A percentile compares a stretch with the other conserved stretches of the same genome.
phyloP scores from a whole-genome alignment of 2,329 filamentous ascomycete genomes.

The Cladophialophora yegresii region DNA sequence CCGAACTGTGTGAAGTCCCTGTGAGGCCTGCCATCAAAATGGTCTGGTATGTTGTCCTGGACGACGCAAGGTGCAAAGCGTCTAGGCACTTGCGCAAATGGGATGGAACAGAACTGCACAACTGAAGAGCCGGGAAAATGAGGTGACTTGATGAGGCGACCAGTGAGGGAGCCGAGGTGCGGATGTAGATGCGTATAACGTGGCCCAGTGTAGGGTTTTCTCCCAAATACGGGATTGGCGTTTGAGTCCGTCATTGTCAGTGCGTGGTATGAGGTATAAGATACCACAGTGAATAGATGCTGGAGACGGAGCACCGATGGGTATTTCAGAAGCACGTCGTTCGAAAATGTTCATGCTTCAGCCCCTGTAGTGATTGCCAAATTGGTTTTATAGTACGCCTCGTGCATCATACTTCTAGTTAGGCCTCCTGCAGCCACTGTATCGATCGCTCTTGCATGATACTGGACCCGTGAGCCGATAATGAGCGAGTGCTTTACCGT shows the following conservation, averaged over 20 bases:
- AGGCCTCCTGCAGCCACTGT: not conserved
- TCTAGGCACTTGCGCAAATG: conserved; percentile 17
- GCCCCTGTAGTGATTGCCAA: not conserved
- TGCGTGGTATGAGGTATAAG: not conserved
- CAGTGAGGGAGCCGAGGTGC: conserved; percentile 20
- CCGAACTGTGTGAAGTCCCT: conserved; percentile 26
- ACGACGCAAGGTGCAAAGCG: conserved; percentile 21
- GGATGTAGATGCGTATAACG: conserved; percentile 15
- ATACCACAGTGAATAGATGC: not conserved
- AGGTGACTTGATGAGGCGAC: conserved; percentile 9
- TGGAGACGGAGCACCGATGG: not conserved
- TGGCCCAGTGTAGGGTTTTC: conserved; percentile 16
- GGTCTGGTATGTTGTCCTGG: conserved; percentile 14
- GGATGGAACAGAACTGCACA: conserved; percentile 25
- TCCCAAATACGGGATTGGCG: not conserved
- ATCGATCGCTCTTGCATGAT: not conserved
- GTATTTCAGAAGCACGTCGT: not conserved
- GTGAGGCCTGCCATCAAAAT: conserved; percentile 18
- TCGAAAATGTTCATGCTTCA: not conserved
- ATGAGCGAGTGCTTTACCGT: not conserved
- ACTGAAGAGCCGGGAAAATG: conserved; percentile 10
- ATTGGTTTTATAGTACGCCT: not conserved
- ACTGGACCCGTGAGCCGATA: not conserved
- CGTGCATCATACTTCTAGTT: not conserved
- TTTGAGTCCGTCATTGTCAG: not conserved